These are phyloP conservation scores for Leishmania arabica DNA, from an alignment of 208 protist genomes.

Conservation along the genomic window DNA sequence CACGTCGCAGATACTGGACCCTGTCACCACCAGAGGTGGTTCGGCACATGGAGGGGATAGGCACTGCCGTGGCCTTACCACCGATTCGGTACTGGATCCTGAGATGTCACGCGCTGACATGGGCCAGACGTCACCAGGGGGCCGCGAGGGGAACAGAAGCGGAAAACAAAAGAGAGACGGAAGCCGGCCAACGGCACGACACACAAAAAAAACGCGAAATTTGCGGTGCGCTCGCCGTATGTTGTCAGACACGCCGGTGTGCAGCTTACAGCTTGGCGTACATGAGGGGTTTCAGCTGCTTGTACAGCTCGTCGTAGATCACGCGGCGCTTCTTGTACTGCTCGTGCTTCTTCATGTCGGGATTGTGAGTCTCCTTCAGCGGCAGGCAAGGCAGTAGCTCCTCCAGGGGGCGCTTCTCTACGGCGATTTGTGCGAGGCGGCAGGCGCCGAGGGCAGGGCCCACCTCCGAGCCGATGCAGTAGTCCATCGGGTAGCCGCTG, in stretches of 20 bases:
- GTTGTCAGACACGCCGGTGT: neutral
- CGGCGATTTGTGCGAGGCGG: constrained; percentile 68
- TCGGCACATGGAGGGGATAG: neutral
- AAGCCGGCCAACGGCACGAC: neutral
- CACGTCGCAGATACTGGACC: neutral
- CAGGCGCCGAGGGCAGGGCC: constrained; percentile 67
- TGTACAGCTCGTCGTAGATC: constrained; percentile 67
- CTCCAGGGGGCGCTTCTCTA: constrained; percentile 56
- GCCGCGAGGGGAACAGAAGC: neutral
- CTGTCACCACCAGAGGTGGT: neutral
- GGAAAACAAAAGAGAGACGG: neutral
- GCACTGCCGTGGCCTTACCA: neutral
- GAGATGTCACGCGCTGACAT: neutral
- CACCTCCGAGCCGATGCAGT: constrained; percentile 71
- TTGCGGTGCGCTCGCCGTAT: neutral
- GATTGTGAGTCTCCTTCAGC: constrained; percentile 62
- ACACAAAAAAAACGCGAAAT: neutral
- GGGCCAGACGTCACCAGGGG: neutral
- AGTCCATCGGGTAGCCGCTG: constrained; percentile 56
- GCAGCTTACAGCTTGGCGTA: constrained; percentile 44
- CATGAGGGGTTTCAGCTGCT: constrained; percentile 62
- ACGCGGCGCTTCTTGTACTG: constrained; percentile 53
- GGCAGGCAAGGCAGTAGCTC: constrained; percentile 53
- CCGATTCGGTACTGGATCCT: neutral
- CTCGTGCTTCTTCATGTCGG: constrained; percentile 55